Evolutionary conservation across 2,329 filamentous ascomycete genomes (phyloP), one percentile per base, ranked within the genome.

Genomic region (Fusarium drepaniforme): DNA sequence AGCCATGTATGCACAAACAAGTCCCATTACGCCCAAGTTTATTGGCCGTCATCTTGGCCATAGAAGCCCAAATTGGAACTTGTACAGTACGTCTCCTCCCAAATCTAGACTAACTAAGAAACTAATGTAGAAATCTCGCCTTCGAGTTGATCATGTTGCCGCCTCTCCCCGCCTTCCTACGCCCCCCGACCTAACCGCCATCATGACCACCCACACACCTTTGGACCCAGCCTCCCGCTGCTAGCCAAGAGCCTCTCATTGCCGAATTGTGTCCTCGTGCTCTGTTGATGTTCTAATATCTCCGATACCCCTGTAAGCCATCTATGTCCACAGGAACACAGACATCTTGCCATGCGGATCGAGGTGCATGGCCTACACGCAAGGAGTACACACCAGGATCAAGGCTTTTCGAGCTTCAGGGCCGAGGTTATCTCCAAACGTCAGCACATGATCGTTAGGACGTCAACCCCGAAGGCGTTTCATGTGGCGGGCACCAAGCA

Each of bases 251-350:
- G 25, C n/a, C 57, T 51, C 42, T 13, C 16, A 21, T 56, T 37
- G 18, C 42, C 35, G 23, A 51, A 63, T 63, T 37, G 30, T 18
- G 25, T 37, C 16, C n/a, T 53, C 18, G 15, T 64, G 21, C 25
- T 44, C 44, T 38, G 30, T 33, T 65, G 23, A 30, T 40, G 21
- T 38, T 35, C 23, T 23, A 25, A 44, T 56, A 65, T 58, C 49
- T 65, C 62, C 51, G 49, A 65, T 65, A 37, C 62, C 62, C 49
- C 62, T 65, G 62, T 23, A 65, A 65, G 62, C 62, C 62, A 30
- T 56, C 28, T 35, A 21, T 40, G 37, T 35, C 62, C 62, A 23
- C 37, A 65, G 62, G 51, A 57, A 65, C 62, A 30, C 28, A 30
- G 28, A n/a, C 56, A 44, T 30, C n/a, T 37, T 58, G 21, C 11